Conservation (phyloP, 805 yeast genomes). For the Metschnikowia arizonensis region DNA sequence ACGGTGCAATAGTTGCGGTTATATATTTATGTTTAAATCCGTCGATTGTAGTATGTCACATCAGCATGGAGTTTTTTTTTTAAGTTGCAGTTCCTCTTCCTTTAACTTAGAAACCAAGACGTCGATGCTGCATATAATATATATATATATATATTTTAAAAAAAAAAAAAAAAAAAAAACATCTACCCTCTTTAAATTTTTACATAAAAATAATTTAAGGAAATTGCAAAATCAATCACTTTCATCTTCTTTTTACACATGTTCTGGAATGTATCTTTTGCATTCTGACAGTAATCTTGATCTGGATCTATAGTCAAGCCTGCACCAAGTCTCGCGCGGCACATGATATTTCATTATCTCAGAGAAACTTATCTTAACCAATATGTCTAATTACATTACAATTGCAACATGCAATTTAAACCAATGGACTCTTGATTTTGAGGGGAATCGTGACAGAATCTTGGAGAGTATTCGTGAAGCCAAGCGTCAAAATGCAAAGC, state of each 20-base stretch:
- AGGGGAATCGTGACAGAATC: constrained; percentile 92
- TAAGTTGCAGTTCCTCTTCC: too few relatives aligned
- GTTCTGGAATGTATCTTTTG: neutral
- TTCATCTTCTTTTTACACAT: neutral
- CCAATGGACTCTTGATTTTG: constrained; percentile 98
- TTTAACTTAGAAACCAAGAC: neutral
- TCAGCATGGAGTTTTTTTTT: neutral
- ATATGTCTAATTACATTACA: constrained; percentile 82
- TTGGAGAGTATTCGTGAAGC: constrained; percentile 75
- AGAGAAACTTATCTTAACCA: neutral
- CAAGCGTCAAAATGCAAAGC: constrained; percentile 65
- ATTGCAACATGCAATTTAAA: constrained; percentile 91
- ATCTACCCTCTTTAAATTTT: too few relatives aligned
- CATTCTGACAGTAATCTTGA: neutral
- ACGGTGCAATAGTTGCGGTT: constrained; percentile 5
- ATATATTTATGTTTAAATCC: neutral
- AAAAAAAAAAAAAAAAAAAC: too few relatives aligned
- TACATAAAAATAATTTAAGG: too few relatives aligned
- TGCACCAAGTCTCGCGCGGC: neutral
- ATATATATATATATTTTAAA: too few relatives aligned
- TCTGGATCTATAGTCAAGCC: neutral
- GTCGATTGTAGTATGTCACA: neutral
- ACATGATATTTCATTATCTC: neutral
- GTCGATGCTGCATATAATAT: neutral
- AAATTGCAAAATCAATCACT: neutral